phyloP scores from a whole-genome alignment of 148 eudicot genomes.

The Fallopia convolvulus region DNA sequence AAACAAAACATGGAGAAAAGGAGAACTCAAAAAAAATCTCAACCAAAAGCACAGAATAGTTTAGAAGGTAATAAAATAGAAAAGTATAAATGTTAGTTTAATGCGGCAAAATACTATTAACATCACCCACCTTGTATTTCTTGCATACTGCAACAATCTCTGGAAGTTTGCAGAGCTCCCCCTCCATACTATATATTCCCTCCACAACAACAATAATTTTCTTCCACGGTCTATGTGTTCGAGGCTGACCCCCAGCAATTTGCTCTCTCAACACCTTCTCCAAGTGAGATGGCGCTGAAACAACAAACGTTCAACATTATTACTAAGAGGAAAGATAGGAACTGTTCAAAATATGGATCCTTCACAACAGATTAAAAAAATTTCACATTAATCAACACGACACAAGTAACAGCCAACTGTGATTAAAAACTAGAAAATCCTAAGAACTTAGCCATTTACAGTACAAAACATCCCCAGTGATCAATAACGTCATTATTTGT shows the following conservation, averaged over 20 bases:
- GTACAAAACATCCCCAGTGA: background rate
- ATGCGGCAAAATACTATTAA: background rate
- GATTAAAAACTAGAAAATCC: background rate
- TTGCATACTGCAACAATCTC: conserved; percentile 92
- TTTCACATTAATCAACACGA: background rate
- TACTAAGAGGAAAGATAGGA: background rate
- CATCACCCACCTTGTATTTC: conserved; percentile 70
- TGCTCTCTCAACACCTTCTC: conserved; percentile 85
- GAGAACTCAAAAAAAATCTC: background rate
- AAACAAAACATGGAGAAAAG: background rate
- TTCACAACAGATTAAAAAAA: background rate
- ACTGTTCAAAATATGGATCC: background rate
- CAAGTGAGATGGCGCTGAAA: conserved; percentile 74
- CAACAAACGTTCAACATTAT: background rate
- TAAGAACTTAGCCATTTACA: background rate
- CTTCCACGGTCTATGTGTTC: conserved; percentile 99
- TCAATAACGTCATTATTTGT: background rate
- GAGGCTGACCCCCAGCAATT: conserved; percentile 90
- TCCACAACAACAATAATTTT: conserved; percentile 92
- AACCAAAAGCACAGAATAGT: background rate
- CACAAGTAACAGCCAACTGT: background rate
- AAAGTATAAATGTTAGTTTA: background rate
- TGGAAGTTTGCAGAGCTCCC: conserved; percentile 96
- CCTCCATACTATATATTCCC: conserved; percentile 99
- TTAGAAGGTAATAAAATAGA: background rate